Evolutionary conservation across 495 filamentous ascomycete species (phyloP), one percentile per base, ranked within the genome.

Genomic region (Penicillium desertorum): DNA sequence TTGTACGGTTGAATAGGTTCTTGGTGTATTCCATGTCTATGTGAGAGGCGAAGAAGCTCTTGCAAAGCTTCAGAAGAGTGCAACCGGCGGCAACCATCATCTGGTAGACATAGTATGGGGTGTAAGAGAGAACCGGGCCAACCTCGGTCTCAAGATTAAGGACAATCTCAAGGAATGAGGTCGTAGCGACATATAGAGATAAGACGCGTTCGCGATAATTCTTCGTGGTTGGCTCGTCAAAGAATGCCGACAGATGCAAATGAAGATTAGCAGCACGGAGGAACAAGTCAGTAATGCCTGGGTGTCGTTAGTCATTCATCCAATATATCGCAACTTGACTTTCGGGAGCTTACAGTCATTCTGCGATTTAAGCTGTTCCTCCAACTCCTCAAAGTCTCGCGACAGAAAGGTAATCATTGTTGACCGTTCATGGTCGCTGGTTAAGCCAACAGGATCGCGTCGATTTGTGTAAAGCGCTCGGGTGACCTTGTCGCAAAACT

Each of bases 71-170:
- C 50, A 95, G 76, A 37, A 97, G 71, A 5, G 89, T 86, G 65
- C 93, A 95, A 16, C 89, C 90, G 1, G 85, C 89, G 37, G 91
- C 92, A 37, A 95, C 86, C 64, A 95, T 86, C 88, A 96, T 96
- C 72, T 96, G 92, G 62, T 92, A 86, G 52, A 96, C 81, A 68
- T 96, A 96, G 66, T 93, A 92, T 41, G 89, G 89, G 17, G 86
- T 83, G 64, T 88, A 91, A 19, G 79, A 78, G 12, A 96, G 74
- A 19, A 88, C 77, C 27, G 72, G 61, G 45, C 74, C 71, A 51
- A 71, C 69, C 39, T 75, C 65, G 1, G 78, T 75, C 59, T 86
- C 81, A 3, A 86, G 72, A 16, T 82, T 80, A 63, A 93, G 82
- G 14, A 88, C 84, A 43, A 79, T 73, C 61, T 94, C 88, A 42